A percentile compares a stretch with the other conserved stretches of the same genome.
Conservation (phyloP, 768 basidiomycete genomes). For the Asterophora lycoperdoides region DNA sequence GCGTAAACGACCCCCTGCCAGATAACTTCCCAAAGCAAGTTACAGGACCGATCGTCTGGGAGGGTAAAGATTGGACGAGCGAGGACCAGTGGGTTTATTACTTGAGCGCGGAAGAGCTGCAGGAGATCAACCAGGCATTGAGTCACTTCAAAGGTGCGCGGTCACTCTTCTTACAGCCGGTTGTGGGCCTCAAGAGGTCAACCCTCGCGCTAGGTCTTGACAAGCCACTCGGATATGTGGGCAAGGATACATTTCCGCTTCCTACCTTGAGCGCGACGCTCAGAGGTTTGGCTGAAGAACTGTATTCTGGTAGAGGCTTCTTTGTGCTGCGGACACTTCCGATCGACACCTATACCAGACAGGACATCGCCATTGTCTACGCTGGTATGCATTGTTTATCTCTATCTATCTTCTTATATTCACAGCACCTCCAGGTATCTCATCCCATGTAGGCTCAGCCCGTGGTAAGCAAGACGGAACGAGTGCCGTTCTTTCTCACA, state of each 20-base stretch:
- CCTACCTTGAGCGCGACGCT: constrained; percentile 35
- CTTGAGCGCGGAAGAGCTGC: constrained; percentile 29
- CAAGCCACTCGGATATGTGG: constrained; percentile 32
- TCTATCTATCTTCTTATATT: constrained; percentile 9
- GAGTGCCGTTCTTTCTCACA: constrained; percentile 41
- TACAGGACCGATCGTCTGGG: constrained; percentile 41
- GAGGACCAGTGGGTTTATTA: constrained; percentile 42
- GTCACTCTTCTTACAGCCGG: background rate
- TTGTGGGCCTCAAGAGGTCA: background rate
- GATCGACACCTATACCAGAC: constrained; percentile 36
- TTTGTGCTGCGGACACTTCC: constrained; percentile 46
- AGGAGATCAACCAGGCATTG: constrained; percentile 37
- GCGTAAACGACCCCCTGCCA: constrained; percentile 32
- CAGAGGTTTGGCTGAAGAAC: constrained; percentile 33
- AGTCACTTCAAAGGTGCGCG: constrained; percentile 35
- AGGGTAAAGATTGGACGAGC: constrained; percentile 38
- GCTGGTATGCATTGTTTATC: constrained; percentile 31
- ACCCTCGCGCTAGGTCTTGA: constrained; percentile 19
- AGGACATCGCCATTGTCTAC: constrained; percentile 39
- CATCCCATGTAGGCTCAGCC: constrained; percentile 41
- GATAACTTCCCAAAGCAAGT: constrained; percentile 32
- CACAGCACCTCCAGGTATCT: constrained; percentile 31
- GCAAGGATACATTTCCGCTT: constrained; percentile 39
- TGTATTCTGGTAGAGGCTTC: constrained; percentile 44
- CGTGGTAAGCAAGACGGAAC: constrained; percentile 42